Percentiles rank a stretch among this genome's conserved stretches.
These are phyloP conservation scores for Pseudoneurospora amorphoporcata DNA, from an alignment of 495 filamentous ascomycete genomes.

Conservation along the genomic window DNA sequence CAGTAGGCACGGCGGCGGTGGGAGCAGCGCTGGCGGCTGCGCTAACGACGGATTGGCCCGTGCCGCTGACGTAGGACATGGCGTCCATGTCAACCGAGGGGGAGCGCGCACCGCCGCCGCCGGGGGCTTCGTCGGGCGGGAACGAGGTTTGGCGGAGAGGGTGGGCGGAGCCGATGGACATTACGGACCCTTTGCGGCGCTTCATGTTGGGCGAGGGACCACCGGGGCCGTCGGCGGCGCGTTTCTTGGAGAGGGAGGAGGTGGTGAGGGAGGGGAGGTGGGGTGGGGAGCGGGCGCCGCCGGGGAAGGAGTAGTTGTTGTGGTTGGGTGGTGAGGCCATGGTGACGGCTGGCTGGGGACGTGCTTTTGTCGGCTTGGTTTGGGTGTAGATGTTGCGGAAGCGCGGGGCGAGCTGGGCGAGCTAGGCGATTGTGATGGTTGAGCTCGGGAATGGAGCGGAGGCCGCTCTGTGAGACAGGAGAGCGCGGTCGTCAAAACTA, in stretches of 20 bases:
- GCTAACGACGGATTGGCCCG: slow-evolving; percentile 40
- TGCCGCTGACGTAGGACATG: slow-evolving; percentile 56
- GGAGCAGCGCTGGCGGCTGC: slow-evolving; percentile 15
- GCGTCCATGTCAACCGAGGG: slow-evolving; percentile 55
- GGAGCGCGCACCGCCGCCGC: slow-evolving; percentile 43
- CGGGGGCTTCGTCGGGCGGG: slow-evolving; percentile 47
- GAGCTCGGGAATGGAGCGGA: not conserved
- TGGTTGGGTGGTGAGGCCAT: slow-evolving; percentile 54
- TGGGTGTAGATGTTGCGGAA: not conserved
- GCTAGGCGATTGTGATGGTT: not conserved
- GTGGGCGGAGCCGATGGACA: slow-evolving; percentile 49
- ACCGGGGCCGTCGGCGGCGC: slow-evolving; percentile 35
- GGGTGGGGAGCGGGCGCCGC: slow-evolving; percentile 20
- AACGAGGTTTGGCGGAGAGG: slow-evolving; percentile 87
- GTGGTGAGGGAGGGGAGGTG: slow-evolving; percentile 37
- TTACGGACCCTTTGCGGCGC: slow-evolving; percentile 54
- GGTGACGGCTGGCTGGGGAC: not conserved
- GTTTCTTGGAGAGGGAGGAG: slow-evolving; percentile 47
- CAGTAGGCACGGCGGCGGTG: not conserved
- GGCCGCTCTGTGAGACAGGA: not conserved
- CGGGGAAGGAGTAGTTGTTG: slow-evolving; percentile 2
- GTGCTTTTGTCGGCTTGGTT: not conserved
- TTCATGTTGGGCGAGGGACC: slow-evolving; percentile 37
- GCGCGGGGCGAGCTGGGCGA: not conserved
- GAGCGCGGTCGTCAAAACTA: not conserved